These are phyloP conservation scores for Ballota nigra DNA, from an alignment of 257 asterid genomes.

Conservation along the genomic window DNA sequence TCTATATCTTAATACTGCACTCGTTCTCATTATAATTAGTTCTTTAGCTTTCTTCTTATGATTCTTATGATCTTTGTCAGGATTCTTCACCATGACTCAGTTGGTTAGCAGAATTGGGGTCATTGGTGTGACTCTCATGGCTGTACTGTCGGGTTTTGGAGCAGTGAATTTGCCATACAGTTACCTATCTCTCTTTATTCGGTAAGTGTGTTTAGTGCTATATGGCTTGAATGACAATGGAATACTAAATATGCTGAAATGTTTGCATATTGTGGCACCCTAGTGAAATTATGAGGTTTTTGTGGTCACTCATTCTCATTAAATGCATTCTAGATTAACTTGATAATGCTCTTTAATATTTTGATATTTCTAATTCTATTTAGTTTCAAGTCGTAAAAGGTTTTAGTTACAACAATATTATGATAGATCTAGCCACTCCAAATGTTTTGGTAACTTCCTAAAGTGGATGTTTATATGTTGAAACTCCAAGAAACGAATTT, in stretches of 20 bases:
- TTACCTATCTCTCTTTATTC: slow-evolving; percentile 89
- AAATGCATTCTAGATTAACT: slow-evolving; percentile 4
- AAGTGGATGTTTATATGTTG: background rate
- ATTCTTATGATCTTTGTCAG: slow-evolving; percentile 43
- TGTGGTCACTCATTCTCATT: slow-evolving; percentile 1
- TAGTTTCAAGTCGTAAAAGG: background rate
- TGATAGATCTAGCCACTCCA: background rate
- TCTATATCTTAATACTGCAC: background rate
- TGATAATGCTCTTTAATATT: background rate
- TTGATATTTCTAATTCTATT: background rate
- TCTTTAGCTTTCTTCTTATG: slow-evolving; percentile 1
- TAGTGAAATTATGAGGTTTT: slow-evolving; percentile 2
- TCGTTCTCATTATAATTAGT: slow-evolving; percentile 7
- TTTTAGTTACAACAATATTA: background rate
- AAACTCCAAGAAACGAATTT: background rate
- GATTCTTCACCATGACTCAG: slow-evolving; percentile 95
- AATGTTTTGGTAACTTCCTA: background rate
- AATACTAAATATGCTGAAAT: slow-evolving; percentile 5
- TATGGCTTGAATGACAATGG: slow-evolving; percentile 23
- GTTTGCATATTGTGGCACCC: background rate
- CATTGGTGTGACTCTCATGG: slow-evolving; percentile 96
- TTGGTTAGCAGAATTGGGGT: slow-evolving; percentile 98
- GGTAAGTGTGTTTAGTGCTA: slow-evolving; percentile 48
- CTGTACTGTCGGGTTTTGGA: slow-evolving; percentile 96
- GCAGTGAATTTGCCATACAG: slow-evolving; percentile 98